These are phyloP conservation scores for Jackrogersella multiformis DNA, from an alignment of 495 filamentous ascomycete genomes.

Conservation along the genomic window DNA sequence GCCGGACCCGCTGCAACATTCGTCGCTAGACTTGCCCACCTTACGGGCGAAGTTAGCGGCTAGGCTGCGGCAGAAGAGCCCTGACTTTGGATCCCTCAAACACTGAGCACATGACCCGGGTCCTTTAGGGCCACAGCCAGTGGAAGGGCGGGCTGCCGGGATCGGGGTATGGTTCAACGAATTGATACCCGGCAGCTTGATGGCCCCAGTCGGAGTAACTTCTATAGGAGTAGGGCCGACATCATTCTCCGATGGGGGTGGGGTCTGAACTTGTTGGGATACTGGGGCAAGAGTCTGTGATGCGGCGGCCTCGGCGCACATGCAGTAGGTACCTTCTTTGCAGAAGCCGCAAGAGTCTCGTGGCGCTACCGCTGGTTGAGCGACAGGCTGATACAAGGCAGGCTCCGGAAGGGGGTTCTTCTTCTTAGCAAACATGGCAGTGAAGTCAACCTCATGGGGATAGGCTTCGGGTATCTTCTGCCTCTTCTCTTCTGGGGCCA, in stretches of 20 bases:
- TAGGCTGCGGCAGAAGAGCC: slow-evolving; percentile 85
- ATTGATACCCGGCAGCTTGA: slow-evolving; percentile 58
- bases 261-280: slow-evolving; percentile 66
- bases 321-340: slow-evolving; percentile 81
- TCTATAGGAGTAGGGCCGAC: slow-evolving; percentile 61
- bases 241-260: slow-evolving; percentile 74
- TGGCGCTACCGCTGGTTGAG: slow-evolving; percentile 44
- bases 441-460: slow-evolving; percentile 77
- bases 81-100: slow-evolving; percentile 77
- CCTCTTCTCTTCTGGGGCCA: slow-evolving; percentile 65
- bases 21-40: slow-evolving; percentile 45
- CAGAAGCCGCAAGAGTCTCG: slow-evolving; percentile 87
- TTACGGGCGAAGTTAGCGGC: slow-evolving; percentile 68
- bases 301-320: slow-evolving; percentile 77
- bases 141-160: slow-evolving; percentile 27
- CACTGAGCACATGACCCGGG: slow-evolving; percentile 86
- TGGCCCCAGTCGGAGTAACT: slow-evolving; percentile 56
- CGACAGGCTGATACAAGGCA: slow-evolving; percentile 41
- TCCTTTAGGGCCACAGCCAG: slow-evolving; percentile 68
- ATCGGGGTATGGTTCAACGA: slow-evolving; percentile 42
- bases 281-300: slow-evolving; percentile 55
- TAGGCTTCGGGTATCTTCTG: slow-evolving; percentile 47
- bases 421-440: slow-evolving; percentile 65
- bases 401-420: slow-evolving; percentile 33
- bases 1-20: slow-evolving; percentile 54